Base-by-base conservation (phyloP, 495 filamentous ascomycete species). In the Penicillium diatomitis region DNA sequence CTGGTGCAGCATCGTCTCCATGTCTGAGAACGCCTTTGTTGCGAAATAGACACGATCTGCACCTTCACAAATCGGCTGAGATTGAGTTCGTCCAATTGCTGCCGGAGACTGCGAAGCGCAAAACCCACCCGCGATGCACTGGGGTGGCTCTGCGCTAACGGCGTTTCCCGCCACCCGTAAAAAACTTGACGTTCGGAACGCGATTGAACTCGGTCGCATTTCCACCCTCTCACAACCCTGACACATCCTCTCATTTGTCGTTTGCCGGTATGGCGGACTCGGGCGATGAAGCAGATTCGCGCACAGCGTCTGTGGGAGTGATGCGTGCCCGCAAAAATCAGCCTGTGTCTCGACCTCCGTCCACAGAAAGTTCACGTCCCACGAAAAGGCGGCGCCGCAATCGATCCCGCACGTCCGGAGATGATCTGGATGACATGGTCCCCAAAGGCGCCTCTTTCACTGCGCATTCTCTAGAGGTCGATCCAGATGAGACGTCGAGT, bases 271-370 rank as follows among this genome's bases (percentile, higher is more conserved):
- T 69, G 67, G 12, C 65, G 27, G 60, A 62, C 41, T 60, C 64
- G 6, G 65, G 55, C 35, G 69, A 70, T 49, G 69, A 75, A 10
- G 51, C 62, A 8, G 71, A 75, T 47, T 75, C 71, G 7, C 60
- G 71, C 38, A 75, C 64, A 32, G 69, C 69, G 30, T 60, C 64
- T 4, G 56, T 73, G 5, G 68, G 66, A 29, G 39, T 42, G n/a
- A 62, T 62, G 46, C 61, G 62, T 34, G 52, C 51, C 29, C 55
- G 55, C 35, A 44, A 42, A 41, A 54, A 51, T 10, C 50, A 47
- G 20, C 53, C 55, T 35, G 39, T 41, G 38, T 41, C 44, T 35
- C 62, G 59, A 40, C 49, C 52, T 43, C 63, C 60, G 4, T 44
- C 53, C 41, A 56, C 65, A 32, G 58, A 51, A 43, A 53, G 55